Base-by-base conservation (phyloP, 805 yeast genomes). In the Suhomyces kilbournensis region DNA sequence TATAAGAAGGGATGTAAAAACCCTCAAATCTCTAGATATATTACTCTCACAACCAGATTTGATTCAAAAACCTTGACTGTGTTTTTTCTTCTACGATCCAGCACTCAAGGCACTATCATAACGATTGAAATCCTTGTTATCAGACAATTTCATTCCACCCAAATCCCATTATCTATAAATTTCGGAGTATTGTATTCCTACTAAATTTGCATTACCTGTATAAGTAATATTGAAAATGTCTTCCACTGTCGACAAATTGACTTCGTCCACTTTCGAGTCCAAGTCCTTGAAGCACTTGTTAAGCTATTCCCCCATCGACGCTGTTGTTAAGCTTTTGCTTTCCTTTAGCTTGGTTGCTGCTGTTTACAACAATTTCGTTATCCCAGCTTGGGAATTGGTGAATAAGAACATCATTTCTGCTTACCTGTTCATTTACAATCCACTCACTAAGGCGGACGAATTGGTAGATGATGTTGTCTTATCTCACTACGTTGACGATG, bases 281-380 rank as follows among this genome's bases (percentile, higher is more conserved):
- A 63, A 68, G 56, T 58, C 76, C 14, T 44, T 70, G 32, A 55
- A 57, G 35, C 78, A 75, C 58, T 50, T 75, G 46, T 56, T 58
- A 39, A 59, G 69, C 3, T 75, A 74, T 60, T 52, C 68, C 7
- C 49, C 62, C n/a, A 68, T 74, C 38, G 53, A 64, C 44, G 49
- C 59, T 15, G 44, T 63, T 10, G 53, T 55, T 30, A 54, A 57
- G 25, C 69, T 53, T 50, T 54, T 65, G 39, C 62, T 70, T 30
- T 59, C 71, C 17, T 69, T 63, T 57, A 51, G 51, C 22, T 47
- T 69, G 25, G 32, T 71, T n/a, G 58, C 60, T 34, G 54, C 55
- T 48, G 39, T 70, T 6, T 65, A 67, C 52, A 47, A 60, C 17
- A 65, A 67, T 44, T 47, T 64, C 44, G 53, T 59, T 35, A 62